phyloP scores from a whole-genome alignment of 371 early-diverging fungal species.

The Mortierella sp. region DNA sequence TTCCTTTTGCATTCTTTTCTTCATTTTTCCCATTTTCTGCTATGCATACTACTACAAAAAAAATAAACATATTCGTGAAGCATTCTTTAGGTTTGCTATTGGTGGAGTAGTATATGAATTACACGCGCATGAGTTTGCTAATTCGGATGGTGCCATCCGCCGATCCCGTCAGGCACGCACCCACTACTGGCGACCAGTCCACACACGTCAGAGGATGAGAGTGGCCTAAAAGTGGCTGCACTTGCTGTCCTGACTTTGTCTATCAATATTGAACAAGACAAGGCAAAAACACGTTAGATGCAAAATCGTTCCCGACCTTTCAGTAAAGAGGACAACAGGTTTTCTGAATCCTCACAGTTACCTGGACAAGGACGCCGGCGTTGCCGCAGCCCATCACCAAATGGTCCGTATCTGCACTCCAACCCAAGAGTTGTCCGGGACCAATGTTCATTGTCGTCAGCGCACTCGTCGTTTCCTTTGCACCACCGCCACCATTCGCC shows the following conservation, averaged over 20 bases:
- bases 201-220: constrained; percentile 64
- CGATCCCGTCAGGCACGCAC: constrained; percentile 68
- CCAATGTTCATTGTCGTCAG: constrained; percentile 45
- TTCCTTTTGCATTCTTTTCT: background rate
- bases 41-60: constrained; percentile 2
- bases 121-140: constrained; percentile 68
- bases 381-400: constrained; percentile 55
- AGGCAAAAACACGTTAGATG: constrained; percentile 8
- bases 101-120: background rate
- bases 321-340: no score
- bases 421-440: constrained; percentile 43
- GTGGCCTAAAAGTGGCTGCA: constrained; percentile 63
- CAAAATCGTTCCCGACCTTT: no score
- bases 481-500: background rate
- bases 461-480: constrained; percentile 21
- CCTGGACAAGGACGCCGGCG: constrained; percentile 52
- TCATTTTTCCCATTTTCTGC: background rate
- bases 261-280: constrained; percentile 17
- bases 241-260: constrained; percentile 60
- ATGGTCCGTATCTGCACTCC: constrained; percentile 56
- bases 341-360: background rate
- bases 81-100: background rate
- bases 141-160: constrained; percentile 71
- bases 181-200: constrained; percentile 71
- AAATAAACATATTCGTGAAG: constrained; percentile 7